Evolutionary conservation across 352 stramenopile genomes (phyloP), one percentile per base, ranked within the genome.

Genomic region (Phytophthora meadii): DNA sequence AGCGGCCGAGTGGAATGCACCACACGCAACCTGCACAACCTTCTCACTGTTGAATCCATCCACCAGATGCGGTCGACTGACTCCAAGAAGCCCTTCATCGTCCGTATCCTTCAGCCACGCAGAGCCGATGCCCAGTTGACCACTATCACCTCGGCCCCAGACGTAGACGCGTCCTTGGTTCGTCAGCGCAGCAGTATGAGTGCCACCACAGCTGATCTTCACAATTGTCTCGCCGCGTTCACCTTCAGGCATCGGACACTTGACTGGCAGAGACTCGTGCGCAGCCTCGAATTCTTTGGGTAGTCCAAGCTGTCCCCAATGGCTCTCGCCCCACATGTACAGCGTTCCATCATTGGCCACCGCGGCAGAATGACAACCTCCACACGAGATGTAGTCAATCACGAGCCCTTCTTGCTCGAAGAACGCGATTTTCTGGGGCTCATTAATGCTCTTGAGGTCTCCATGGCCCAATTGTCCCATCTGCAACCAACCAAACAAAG

Each of bases 251-350:
- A 94, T 76, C 12, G 76, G 73, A 37, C 87, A 94, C 56, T 90
- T 83, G 42, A 82, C 77, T 5, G 87, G 87, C 24, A 87, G 60
- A 10, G 82, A 80, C 70, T 92, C 83, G 55, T 93, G 61, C 36
- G 65, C 61, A 4, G 79, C 76, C 22, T 74, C 77, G 60, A 81
- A 84, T 52, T 90, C 81, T 52, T 87, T 89, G 1, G 82, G 72
- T 22, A 95, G 53, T 8, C 87, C 87, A 22, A 95, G 70, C 30
- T 95, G 87, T 2, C 87, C 84, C 87, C 87, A 95, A 57, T 93
- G 87, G 8, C 84, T 74, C 62, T 95, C 87, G 2, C 87, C 87
- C 87, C 87, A 95, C 83, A 83, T 93, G 77, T 90, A 95, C 56
- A 93, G 44, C 17, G 77, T 72, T 10, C 87, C 87, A 36, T 91